A percentile compares a stretch with the other conserved stretches of the same genome.
These are phyloP conservation scores for Melaleuca quinquenervia DNA, from an alignment of 345 rosid genomes.

Conservation along the genomic window DNA sequence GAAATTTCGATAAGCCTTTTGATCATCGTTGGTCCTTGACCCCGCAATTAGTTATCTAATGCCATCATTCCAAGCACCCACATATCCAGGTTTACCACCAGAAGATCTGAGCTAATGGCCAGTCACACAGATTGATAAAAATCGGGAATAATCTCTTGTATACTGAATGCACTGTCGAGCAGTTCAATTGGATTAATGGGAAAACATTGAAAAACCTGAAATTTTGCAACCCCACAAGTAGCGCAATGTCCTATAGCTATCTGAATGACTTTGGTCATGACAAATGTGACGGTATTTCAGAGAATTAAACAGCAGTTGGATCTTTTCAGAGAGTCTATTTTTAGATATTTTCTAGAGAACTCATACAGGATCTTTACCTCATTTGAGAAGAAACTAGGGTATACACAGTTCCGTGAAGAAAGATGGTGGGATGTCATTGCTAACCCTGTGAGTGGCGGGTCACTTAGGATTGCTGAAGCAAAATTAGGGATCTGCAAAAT, in stretches of 20 bases:
- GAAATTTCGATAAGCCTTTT: not conserved
- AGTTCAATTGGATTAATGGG: not conserved
- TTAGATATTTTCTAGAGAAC: not conserved
- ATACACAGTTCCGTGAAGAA: constrained; percentile 24
- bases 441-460: constrained; percentile 36
- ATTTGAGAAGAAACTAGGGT: constrained; percentile 30
- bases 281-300: not conserved
- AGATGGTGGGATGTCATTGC: constrained; percentile 44
- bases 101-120: not conserved
- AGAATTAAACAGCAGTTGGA: not conserved
- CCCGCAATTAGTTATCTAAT: not conserved
- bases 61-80: not conserved
- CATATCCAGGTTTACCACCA: not conserved
- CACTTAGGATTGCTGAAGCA: constrained; percentile 15
- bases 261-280: not conserved
- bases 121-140: not conserved
- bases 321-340: not conserved
- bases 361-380: constrained; percentile 31
- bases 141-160: not conserved
- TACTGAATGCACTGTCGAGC: not conserved
- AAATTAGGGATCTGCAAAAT: constrained; percentile 1
- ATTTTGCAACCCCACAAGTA: not conserved
- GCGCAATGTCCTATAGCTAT: not conserved
- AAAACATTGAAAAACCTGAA: not conserved
- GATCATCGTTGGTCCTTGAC: not conserved